Percentiles rank a stretch among this genome's conserved stretches.
Evolutionary conservation across 257 asterid species (phyloP).

Genomic region (Coffea eugenioides): DNA sequence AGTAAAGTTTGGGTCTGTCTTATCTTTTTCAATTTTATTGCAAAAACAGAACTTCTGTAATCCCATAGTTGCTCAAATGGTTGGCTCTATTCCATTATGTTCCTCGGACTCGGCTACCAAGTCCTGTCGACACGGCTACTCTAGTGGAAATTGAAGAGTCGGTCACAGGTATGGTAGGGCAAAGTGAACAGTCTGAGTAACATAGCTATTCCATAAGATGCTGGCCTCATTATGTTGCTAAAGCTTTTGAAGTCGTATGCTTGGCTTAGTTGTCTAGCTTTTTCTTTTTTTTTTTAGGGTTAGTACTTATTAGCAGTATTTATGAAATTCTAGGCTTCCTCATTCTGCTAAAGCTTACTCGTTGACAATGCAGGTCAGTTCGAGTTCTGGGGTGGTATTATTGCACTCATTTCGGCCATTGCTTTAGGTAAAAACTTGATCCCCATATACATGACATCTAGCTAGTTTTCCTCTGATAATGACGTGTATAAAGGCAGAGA

Average conservation of each 20-base stretch:
- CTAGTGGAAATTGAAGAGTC: too few relatives aligned
- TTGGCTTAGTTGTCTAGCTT: neutral
- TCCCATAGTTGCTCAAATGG: too few relatives aligned
- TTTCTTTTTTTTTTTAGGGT: neutral
- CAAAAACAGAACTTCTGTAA: too few relatives aligned
- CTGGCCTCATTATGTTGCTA: neutral
- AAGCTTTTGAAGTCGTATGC: neutral
- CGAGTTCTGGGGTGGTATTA: constrained; percentile 17
- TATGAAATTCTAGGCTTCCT: neutral
- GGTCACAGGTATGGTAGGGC: too few relatives aligned
- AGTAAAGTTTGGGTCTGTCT: too few relatives aligned
- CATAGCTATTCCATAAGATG: neutral
- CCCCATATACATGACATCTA: neutral
- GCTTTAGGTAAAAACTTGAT: constrained; percentile 17
- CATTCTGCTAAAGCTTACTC: constrained; percentile 20
- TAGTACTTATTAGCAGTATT: neutral
- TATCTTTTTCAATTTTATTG: too few relatives aligned
- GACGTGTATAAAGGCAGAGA: neutral
- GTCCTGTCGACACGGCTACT: too few relatives aligned
- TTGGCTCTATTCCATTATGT: neutral
- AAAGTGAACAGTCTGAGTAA: too few relatives aligned
- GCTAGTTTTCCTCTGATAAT: neutral
- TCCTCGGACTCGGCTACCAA: too few relatives aligned
- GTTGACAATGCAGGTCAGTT: constrained; percentile 45
- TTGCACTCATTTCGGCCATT: neutral